phyloP scores from a whole-genome alignment of 75 land plant species.

The Cunninghamia lanceolata region DNA sequence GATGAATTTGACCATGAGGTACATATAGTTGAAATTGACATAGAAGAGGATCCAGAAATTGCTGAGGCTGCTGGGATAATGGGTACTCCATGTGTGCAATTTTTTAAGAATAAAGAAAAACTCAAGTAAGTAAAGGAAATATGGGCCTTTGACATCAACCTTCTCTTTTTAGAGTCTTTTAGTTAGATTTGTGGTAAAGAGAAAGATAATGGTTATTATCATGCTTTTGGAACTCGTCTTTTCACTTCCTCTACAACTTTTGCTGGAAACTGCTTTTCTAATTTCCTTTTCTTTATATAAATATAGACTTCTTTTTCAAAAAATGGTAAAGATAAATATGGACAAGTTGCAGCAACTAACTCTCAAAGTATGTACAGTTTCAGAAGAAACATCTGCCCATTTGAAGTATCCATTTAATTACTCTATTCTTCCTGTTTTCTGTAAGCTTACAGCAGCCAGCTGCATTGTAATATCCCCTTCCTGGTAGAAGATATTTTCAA shows the following conservation, averaged over 20 bases:
- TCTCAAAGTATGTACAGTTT: neutral
- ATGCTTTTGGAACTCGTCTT: neutral
- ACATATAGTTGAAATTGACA: constrained; percentile 94
- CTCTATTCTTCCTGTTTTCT: neutral
- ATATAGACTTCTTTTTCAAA: too few relatives aligned
- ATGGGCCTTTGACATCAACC: neutral
- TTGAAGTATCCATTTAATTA: neutral
- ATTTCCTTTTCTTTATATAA: too few relatives aligned
- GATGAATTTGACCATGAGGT: constrained; percentile 84
- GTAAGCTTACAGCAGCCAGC: neutral
- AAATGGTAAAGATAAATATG: neutral
- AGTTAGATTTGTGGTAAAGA: neutral
- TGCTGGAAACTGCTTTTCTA: too few relatives aligned
- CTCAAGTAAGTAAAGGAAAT: constrained; percentile 47
- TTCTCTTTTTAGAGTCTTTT: neutral
- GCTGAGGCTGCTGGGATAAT: constrained; percentile 97
- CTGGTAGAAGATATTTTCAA: too few relatives aligned
- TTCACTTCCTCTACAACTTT: too few relatives aligned
- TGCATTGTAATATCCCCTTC: too few relatives aligned
- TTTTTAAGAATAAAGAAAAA: constrained; percentile 89
- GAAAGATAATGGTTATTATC: neutral
- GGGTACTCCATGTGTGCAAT: constrained; percentile 98
- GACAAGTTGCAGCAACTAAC: neutral
- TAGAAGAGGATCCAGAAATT: constrained; percentile 95
- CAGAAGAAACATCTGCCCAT: neutral